Percentiles rank a stretch among this genome's conserved stretches.
Conservation (phyloP, 345 rosid genomes). For the Populus euphratica region DNA sequence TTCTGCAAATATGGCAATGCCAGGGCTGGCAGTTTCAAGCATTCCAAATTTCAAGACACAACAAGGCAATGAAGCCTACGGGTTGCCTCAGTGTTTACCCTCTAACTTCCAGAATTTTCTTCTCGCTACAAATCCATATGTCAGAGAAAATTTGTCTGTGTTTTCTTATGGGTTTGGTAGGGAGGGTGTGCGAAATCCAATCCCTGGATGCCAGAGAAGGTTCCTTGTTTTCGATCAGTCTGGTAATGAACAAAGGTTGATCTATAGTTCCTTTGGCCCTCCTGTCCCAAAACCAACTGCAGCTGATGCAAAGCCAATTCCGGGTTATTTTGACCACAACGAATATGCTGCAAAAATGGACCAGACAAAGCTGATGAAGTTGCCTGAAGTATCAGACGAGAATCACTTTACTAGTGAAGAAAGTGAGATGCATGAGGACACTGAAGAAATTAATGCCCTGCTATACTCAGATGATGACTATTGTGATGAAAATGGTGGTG, state of each 20-base stretch:
- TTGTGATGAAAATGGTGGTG: background rate
- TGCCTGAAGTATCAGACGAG: constrained; percentile 36
- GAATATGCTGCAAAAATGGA: constrained; percentile 27
- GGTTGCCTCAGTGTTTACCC: constrained; percentile 40
- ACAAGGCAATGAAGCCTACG: constrained; percentile 36
- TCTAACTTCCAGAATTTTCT: constrained; percentile 35
- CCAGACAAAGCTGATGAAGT: constrained; percentile 16
- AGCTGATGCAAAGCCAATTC: constrained; percentile 18
- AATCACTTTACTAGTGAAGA: constrained; percentile 35
- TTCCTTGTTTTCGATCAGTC: constrained; percentile 20
- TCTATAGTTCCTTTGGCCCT: constrained; percentile 38
- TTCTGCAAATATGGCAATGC: constrained; percentile 37
- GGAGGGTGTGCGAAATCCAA: constrained; percentile 21
- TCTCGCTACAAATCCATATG: constrained; percentile 28
- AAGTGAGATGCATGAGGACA: constrained; percentile 25
- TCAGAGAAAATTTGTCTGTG: constrained; percentile 30
- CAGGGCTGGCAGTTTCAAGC: constrained; percentile 32
- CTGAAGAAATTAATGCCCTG: constrained; percentile 24
- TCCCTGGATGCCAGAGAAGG: constrained; percentile 22
- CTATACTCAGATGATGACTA: constrained; percentile 32
- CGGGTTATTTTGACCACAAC: constrained; percentile 26
- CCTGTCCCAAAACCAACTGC: constrained; percentile 29
- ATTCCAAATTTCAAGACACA: constrained; percentile 35
- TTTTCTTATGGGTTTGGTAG: constrained; percentile 23
- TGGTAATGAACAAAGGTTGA: constrained; percentile 16